Evolutionary conservation across 805 yeast species (phyloP).

Genomic region (Scheffersomyces stipitis): DNA sequence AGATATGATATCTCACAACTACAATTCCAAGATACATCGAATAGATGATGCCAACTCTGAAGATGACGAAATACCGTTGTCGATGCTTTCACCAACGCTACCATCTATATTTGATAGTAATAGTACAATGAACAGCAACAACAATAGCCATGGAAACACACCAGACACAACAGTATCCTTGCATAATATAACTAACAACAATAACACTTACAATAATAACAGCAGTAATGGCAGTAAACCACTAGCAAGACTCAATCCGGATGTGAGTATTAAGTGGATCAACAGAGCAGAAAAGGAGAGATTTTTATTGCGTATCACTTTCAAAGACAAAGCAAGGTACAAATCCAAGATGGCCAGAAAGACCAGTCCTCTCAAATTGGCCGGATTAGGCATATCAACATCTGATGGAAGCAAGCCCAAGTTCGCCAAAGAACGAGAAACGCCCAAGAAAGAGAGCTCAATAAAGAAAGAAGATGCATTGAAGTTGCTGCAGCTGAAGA

Average conservation of each 20-base stretch:
- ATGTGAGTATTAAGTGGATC: constrained; percentile 16
- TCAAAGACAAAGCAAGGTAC: constrained; percentile 17
- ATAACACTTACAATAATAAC: constrained; percentile 1
- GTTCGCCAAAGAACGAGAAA: constrained; percentile 7
- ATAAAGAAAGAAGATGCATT: constrained; percentile 2
- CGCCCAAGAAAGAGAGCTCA: constrained; percentile 6
- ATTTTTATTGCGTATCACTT: constrained; percentile 24
- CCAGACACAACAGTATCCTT: neutral
- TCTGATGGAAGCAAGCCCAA: constrained; percentile 1
- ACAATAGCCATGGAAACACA: constrained; percentile 3
- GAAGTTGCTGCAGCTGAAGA: too few species aligned
- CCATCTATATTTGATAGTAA: constrained; percentile 24
- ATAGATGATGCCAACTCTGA: constrained; percentile 5
- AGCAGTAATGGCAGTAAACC: constrained; percentile 15
- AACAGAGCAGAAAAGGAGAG: constrained; percentile 24
- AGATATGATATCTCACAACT: too few species aligned
- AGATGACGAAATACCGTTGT: constrained; percentile 28
- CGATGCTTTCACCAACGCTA: constrained; percentile 34
- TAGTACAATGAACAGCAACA: constrained; percentile 15
- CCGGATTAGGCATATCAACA: constrained; percentile 12
- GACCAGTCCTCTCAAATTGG: constrained; percentile 4
- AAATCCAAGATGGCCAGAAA: constrained; percentile 5
- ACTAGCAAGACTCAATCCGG: neutral
- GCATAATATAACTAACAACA: constrained; percentile 2
- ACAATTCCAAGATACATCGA: too few species aligned